Evolutionary conservation across 371 early-diverging fungal genomes (phyloP), one percentile per base, ranked within the genome.

Genomic region (Syncephalis fuscata): DNA sequence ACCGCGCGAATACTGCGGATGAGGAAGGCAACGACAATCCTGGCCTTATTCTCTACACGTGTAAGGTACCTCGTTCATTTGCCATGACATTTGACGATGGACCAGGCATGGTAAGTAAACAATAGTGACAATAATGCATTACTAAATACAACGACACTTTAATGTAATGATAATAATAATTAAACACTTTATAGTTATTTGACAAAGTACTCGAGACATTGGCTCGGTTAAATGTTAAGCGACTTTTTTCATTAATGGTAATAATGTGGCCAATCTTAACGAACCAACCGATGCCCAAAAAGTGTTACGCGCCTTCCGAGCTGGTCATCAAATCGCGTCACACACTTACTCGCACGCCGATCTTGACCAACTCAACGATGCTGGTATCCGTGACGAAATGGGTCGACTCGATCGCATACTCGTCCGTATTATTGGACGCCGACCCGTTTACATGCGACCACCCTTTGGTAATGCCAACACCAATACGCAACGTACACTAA

Each of bases 51-150:
- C 11, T 32, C 4, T 32, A 32, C 11, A 32, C 32, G 32, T 41
- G 41, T 21, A 41, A 41, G 11, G 37, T 45, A 8, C 51, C 45
- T 36, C 45, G 53, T 14, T 38, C 57, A 15, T 58, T 67, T 39
- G 71, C 68, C 11, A 44, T 70, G 36, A 73, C 76, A 1, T 78
- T 74, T 61, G 83, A 83, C 46, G 80, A 83, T 48, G 84, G 80
- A 3, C 76, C 76, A 56, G 32, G 32, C 7, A 32, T n/a, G n/a
- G n/a, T n/a, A n/a, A n/a, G n/a, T 4, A 32, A 32, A 32, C 32
- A 32, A 4, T 11, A 11, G 7, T 11, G 32, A 32, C 32, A 32
- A 7, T 32, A n/a, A n/a, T n/a, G n/a, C n/a, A n/a, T n/a, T n/a
- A n/a, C n/a, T n/a, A n/a, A n/a, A n/a, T n/a, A n/a, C n/a, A n/a